These are phyloP conservation scores for Fusarium euwallaceae DNA, from an alignment of 2,329 filamentous ascomycete species.

Conservation along the genomic window DNA sequence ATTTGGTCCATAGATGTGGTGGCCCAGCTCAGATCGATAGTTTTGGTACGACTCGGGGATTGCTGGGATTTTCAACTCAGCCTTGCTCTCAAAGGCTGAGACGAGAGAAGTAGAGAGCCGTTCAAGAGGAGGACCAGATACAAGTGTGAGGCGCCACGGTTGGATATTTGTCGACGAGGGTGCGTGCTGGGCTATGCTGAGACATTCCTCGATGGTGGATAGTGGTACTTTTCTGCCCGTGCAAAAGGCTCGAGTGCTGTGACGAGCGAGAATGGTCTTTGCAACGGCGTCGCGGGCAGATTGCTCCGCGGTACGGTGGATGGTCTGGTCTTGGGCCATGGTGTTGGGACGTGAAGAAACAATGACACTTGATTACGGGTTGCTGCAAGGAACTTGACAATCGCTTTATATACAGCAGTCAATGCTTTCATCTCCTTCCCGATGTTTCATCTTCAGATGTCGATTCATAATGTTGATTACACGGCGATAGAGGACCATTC, in stretches of 20 bases:
- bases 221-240: constrained; percentile 5
- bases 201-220: constrained; percentile 1
- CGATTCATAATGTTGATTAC: not conserved
- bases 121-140: constrained; percentile 11
- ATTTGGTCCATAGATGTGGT: constrained; percentile 24
- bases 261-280: constrained; percentile 8
- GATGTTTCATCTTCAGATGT: no score
- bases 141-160: constrained; percentile 18
- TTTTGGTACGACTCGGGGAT: constrained; percentile 25
- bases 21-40: constrained; percentile 30
- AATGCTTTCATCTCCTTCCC: not conserved
- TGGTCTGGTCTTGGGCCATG: constrained; percentile 12
- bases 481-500: not conserved
- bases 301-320: not conserved
- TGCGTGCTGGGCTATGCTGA: constrained; percentile 24
- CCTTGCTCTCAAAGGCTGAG: not conserved
- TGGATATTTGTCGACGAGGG: constrained; percentile 27
- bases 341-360: not conserved
- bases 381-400: not conserved
- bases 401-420: not conserved
- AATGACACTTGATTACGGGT: not conserved
- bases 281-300: constrained; percentile 4
- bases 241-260: constrained; percentile 23
- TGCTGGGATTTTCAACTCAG: not conserved
- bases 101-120: not conserved